A percentile compares a stretch with the other conserved stretches of the same genome.
phyloP scores from a whole-genome alignment of 225 moss, liverwort and hornwort species.

The Anthoceros angustus region DNA sequence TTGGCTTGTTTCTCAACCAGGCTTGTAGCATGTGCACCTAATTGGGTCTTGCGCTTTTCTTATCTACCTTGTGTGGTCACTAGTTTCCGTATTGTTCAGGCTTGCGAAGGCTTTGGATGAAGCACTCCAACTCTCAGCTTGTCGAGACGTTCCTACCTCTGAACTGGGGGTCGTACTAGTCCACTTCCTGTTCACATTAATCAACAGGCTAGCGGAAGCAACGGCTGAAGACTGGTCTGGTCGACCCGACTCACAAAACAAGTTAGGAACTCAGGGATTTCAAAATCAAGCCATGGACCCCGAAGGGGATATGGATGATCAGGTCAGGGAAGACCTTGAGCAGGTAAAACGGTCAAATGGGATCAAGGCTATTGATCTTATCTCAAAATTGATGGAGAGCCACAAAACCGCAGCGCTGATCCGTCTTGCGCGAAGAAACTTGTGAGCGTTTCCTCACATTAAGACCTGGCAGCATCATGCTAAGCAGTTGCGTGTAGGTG shows the following conservation, averaged over 20 bases:
- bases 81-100: too few relatives aligned
- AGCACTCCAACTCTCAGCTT: conserved; percentile 61
- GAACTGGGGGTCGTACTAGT: conserved; percentile 72
- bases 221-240: conserved; percentile 71
- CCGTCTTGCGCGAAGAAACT: conserved; percentile 61
- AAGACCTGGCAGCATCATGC: not conserved
- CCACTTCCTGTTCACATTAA: conserved; percentile 56
- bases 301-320: conserved; percentile 25
- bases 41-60: too few relatives aligned
- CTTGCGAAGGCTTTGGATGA: conserved; percentile 71
- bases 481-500: too few relatives aligned
- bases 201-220: conserved; percentile 63
- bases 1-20: not conserved
- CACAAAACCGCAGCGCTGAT: conserved; percentile 64
- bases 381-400: conserved; percentile 69
- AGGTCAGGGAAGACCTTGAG: conserved; percentile 49
- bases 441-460: conserved; percentile 28
- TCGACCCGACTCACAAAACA: conserved; percentile 33
- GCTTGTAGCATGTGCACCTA: too few relatives aligned
- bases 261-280: conserved; percentile 41
- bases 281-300: conserved; percentile 30
- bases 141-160: conserved; percentile 39
- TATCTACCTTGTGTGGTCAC: too few relatives aligned
- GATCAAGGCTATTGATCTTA: conserved; percentile 56
- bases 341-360: conserved; percentile 57